Evolutionary conservation across 768 basidiomycete species (phyloP), one percentile per base, ranked within the genome.

Genomic region (Amyloporia xantha): DNA sequence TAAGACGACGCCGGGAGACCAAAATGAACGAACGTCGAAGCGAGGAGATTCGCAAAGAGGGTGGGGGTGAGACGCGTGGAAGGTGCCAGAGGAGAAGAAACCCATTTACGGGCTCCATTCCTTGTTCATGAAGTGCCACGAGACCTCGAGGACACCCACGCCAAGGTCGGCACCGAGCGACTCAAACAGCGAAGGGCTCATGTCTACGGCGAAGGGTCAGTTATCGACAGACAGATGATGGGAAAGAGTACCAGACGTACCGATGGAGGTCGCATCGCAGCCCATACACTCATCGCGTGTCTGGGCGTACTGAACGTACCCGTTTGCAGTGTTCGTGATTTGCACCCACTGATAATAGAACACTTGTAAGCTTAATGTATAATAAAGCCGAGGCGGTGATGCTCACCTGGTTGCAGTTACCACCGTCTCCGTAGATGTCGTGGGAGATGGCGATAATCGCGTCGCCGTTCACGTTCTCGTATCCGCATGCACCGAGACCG

Each of bases 401-500:
- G 40, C 12, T 21, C 36, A 82, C 85, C 70, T 81, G 77, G 52
- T 71, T 71, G 63, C 85, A 89, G 66, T 81, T 76, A 10, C 52
- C 63, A 35, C 80, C 83, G 5, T 61, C 52, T 53, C 73, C 71
- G 58, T 81, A 88, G 20, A 79, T 75, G 1, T 59, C 33, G 21
- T 73, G 65, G 13, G 80, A 71, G 54, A 88, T 74, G 12, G 86
- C 86, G 40, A 87, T 73, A 50, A 89, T 79, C 54, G 67, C 60
- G 55, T 81, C 75, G 44, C 56, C 72, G 60, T 76, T 61, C 30
- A 41, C 62, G 60, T 84, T 75, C 44, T 38, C 47, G 33, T 71
- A 55, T 23, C 84, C 84, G 59, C 86, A 89, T 63, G 85, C 84
- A 38, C 84, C 86, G 21, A 70, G 58, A 26, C 66, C 79, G 47